Conservation (phyloP, 306 rosid genomes). For the Glycine soja region DNA sequence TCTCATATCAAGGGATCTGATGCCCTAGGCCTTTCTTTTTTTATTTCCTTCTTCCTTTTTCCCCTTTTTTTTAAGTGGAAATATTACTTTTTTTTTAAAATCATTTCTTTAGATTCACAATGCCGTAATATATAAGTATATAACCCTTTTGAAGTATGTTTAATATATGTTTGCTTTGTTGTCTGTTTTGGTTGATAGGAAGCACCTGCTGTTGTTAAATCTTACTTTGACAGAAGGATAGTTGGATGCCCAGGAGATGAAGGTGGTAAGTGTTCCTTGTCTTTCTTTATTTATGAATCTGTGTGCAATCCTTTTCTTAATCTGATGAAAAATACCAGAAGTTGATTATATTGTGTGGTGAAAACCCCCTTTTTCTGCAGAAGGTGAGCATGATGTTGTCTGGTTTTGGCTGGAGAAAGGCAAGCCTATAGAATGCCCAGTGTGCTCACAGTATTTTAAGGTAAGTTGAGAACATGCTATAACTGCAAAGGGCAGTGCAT, state of each 20-base stretch:
- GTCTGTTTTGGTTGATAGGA: slow-evolving; percentile 61
- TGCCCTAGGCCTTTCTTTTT: background rate
- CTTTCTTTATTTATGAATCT: slow-evolving; percentile 6
- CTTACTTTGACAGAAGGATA: slow-evolving; percentile 80
- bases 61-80: background rate
- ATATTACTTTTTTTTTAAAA: slow-evolving; percentile 12
- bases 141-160: slow-evolving; percentile 25
- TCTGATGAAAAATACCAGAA: slow-evolving; percentile 18
- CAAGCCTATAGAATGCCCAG: slow-evolving; percentile 90
- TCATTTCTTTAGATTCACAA: slow-evolving; percentile 22
- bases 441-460: slow-evolving; percentile 87
- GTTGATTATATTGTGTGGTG: slow-evolving; percentile 13
- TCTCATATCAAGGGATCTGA: slow-evolving; percentile 5
- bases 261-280: slow-evolving; percentile 69
- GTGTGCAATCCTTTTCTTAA: slow-evolving; percentile 24
- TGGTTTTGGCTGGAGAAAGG: slow-evolving; percentile 98
- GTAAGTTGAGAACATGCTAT: slow-evolving; percentile 52
- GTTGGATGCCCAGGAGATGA: slow-evolving; percentile 98
- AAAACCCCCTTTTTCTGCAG: slow-evolving; percentile 53
- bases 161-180: slow-evolving; percentile 11
- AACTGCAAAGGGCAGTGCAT: background rate
- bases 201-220: slow-evolving; percentile 85
- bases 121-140: background rate
- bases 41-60: background rate
- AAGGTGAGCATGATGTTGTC: slow-evolving; percentile 97